Evolutionary conservation across 371 early-diverging fungal species (phyloP).

Genomic region (Zychaea mexicana): DNA sequence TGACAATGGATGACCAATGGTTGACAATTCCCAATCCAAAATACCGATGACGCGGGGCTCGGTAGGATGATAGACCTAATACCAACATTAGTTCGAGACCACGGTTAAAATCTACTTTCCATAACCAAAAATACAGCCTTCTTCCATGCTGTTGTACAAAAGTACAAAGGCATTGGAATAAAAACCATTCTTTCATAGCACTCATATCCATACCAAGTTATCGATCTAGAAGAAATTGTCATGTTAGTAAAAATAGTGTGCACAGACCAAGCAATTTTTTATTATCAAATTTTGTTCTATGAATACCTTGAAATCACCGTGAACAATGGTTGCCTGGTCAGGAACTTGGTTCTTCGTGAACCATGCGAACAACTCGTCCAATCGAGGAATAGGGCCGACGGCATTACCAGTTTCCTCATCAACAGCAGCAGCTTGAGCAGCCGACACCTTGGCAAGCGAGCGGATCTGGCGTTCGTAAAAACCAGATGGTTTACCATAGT

Average conservation of each 20-base stretch:
- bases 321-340: conserved; percentile 82
- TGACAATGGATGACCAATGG: conserved; percentile 92
- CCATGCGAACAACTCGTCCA: conserved; percentile 77
- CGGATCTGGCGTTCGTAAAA: conserved; percentile 86
- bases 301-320: conserved; percentile 87
- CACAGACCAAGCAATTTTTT: neutral
- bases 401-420: conserved; percentile 54
- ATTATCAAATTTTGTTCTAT: neutral
- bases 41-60: conserved; percentile 84
- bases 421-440: conserved; percentile 66
- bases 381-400: conserved; percentile 71
- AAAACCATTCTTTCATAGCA: too few relatives aligned
- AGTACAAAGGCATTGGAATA: too few relatives aligned
- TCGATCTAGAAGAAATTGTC: conserved; percentile 9
- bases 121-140: too few relatives aligned
- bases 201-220: conserved; percentile 24
- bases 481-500: conserved; percentile 66
- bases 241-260: neutral
- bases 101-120: too few relatives aligned
- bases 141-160: too few relatives aligned
- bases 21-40: conserved; percentile 96
- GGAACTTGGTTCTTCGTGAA: conserved; percentile 64
- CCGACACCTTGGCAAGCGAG: conserved; percentile 69
- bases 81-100: too few relatives aligned
- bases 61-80: conserved; percentile 75